Evolutionary conservation across 2,329 filamentous ascomycete genomes (phyloP).

Genomic region (Penicillium sclerotigenum): DNA sequence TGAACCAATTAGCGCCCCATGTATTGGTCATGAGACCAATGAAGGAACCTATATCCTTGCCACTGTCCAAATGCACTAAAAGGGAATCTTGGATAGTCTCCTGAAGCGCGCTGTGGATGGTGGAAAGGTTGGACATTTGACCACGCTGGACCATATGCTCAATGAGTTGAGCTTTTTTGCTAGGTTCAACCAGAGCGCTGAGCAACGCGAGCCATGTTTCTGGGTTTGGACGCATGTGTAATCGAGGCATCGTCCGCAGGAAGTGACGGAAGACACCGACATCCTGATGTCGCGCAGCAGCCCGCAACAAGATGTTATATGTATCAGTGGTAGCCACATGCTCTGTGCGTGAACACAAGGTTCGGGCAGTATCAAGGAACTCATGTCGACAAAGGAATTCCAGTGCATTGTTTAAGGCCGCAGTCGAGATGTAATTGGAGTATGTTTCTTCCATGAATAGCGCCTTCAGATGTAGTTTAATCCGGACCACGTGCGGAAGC

Average conservation of each 20-base stretch:
- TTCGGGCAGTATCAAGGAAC: slow-evolving; percentile 30
- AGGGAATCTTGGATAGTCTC: slow-evolving; percentile 35
- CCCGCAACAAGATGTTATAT: slow-evolving; percentile 46
- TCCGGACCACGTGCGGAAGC: slow-evolving; percentile 11
- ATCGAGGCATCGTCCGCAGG: slow-evolving; percentile 39
- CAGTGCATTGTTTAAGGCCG: slow-evolving; percentile 43
- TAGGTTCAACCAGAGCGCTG: slow-evolving; percentile 26
- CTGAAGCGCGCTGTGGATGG: slow-evolving; percentile 28
- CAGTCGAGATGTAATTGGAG: slow-evolving; percentile 36
- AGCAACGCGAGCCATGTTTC: slow-evolving; percentile 45
- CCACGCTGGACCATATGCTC: slow-evolving; percentile 33
- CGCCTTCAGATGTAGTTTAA: slow-evolving; percentile 26
- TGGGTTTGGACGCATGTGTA: slow-evolving; percentile 40
- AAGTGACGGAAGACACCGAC: slow-evolving; percentile 39
- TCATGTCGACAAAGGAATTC: slow-evolving; percentile 37
- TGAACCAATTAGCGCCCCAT: slow-evolving; percentile 40
- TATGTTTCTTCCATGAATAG: slow-evolving; percentile 35
- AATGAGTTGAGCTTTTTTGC: slow-evolving; percentile 30
- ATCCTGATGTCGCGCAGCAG: slow-evolving; percentile 39
- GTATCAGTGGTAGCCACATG: slow-evolving; percentile 39
- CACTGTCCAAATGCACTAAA: slow-evolving; percentile 32
- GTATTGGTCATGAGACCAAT: slow-evolving; percentile 37
- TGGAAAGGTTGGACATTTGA: slow-evolving; percentile 25
- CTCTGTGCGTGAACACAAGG: slow-evolving; percentile 37
- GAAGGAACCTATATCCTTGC: slow-evolving; percentile 36